Conservation (phyloP, 1,139 yeast species). For the Neolecta irregularis region DNA sequence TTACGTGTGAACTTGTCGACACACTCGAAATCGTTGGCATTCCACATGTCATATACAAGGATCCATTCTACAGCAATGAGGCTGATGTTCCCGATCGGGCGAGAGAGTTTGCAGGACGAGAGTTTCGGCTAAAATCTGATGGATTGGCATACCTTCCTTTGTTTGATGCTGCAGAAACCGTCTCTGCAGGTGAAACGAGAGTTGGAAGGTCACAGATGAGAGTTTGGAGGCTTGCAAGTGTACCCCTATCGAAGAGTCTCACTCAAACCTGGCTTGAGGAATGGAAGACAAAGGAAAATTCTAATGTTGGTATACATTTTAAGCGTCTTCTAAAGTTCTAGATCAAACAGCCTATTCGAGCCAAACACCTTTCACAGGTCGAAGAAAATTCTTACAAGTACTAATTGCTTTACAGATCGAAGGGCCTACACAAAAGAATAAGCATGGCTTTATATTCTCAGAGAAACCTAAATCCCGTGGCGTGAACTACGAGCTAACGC, state of each 20-base stretch:
- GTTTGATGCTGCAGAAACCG: background rate
- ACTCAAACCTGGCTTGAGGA: too few species aligned
- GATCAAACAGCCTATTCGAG: too few species aligned
- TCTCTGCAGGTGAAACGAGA: background rate
- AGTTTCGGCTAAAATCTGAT: conserved; percentile 30
- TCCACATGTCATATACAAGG: conserved; percentile 41
- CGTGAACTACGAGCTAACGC: background rate
- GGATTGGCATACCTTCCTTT: conserved; percentile 18
- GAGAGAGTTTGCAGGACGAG: conserved; percentile 50
- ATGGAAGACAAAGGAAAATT: too few species aligned
- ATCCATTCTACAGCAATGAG: conserved; percentile 46
- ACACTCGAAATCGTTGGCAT: conserved; percentile 32
- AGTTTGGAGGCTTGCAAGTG: too few species aligned
- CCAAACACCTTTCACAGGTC: too few species aligned
- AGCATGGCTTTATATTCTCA: too few species aligned
- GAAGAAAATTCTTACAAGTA: too few species aligned
- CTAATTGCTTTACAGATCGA: too few species aligned
- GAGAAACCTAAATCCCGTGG: conserved; percentile 1
- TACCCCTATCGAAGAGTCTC: too few species aligned
- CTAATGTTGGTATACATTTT: too few species aligned
- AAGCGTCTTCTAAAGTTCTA: too few species aligned
- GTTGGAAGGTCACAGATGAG: background rate
- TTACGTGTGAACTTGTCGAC: conserved; percentile 23
- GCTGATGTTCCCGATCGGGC: conserved; percentile 41
- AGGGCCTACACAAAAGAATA: too few species aligned